Base-by-base conservation (phyloP, 306 rosid species). In the Purshia tridentata region DNA sequence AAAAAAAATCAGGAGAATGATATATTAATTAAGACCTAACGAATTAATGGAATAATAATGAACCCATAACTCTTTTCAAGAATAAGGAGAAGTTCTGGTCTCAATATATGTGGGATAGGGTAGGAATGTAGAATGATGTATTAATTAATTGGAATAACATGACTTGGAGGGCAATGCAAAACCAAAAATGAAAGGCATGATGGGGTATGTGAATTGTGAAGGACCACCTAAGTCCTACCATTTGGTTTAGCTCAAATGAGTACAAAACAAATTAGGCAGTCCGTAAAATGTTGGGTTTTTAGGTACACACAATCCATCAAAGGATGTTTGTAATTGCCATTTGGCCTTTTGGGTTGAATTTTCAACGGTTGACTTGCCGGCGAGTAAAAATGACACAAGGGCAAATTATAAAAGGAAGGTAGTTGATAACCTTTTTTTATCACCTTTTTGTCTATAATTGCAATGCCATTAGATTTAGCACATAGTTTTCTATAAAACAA, bases 261-360 rank as follows among this genome's bases (percentile, higher is more conserved):
- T 57, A 19, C 35, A 71, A 71, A 20, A 70, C 54, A 55, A 57
- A 57, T 23, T 15, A 35, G 20, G 54, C 20, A 42, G 75, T 4
- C 29, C 44, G 45, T 45, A 55, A 57, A 37, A 3, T 6, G 20
- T 13, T 15, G 9, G 46, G 18, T n/a, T 22, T 23, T 29, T 57
- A 29, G 67, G 76, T 45, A 29, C 37, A 0, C 67, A 45, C 11
- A 67, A 62, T 57, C 13, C 6, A 20, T 57, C 54, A 42, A 11
- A 4, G 9, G 1, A 18, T 69, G 74, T 44, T 8, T 12, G 9
- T 20, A 3, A 37, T 70, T 2, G 16, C n/a, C 53, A 42, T 55
- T 5, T 22, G 48, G n/a, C 66, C 45, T 44, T 61, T 15, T 8
- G 56, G 65, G 66, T 12, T 35, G 56, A 56, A 56, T 22, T 49